phyloP scores from a whole-genome alignment of 2,329 filamentous ascomycete genomes.

The Aurifilum marmelostoma region DNA sequence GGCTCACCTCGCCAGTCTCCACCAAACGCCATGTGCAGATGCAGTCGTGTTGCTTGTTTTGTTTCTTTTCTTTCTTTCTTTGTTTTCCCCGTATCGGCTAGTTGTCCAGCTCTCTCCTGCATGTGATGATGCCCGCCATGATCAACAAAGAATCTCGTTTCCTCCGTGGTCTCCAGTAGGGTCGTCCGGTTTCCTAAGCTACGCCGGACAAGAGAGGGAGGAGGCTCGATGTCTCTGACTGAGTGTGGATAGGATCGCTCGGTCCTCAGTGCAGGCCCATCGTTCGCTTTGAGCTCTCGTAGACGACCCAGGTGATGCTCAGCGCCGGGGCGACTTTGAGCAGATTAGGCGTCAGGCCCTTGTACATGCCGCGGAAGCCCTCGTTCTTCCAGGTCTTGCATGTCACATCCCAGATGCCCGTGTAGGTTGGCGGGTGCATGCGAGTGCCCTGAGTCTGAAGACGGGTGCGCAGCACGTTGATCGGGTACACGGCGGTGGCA shows the following conservation, averaged over 20 bases:
- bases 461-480: slow-evolving; percentile 90
- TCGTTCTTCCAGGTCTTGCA: slow-evolving; percentile 81
- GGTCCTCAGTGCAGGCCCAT: slow-evolving; percentile 54
- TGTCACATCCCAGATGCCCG: slow-evolving; percentile 86
- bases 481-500: slow-evolving; percentile 89
- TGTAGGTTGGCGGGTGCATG: slow-evolving; percentile 90
- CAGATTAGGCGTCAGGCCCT: slow-evolving; percentile 91
- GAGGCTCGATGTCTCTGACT: background rate
- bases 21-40: slow-evolving; percentile 15
- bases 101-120: background rate
- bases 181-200: background rate
- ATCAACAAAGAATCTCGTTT: background rate
- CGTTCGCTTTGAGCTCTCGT: slow-evolving; percentile 83
- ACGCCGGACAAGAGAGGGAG: background rate
- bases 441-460: slow-evolving; percentile 92
- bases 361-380: slow-evolving; percentile 85
- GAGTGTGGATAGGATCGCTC: background rate
- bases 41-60: background rate
- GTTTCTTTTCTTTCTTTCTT: background rate
- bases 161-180: background rate
- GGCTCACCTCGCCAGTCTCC: slow-evolving; percentile 6
- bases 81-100: background rate
- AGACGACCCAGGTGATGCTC: slow-evolving; percentile 92
- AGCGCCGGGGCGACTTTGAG: slow-evolving; percentile 95
- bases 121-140: background rate